Base-by-base conservation (phyloP, 139 green algal genomes). In the Trebouxia sp. region DNA sequence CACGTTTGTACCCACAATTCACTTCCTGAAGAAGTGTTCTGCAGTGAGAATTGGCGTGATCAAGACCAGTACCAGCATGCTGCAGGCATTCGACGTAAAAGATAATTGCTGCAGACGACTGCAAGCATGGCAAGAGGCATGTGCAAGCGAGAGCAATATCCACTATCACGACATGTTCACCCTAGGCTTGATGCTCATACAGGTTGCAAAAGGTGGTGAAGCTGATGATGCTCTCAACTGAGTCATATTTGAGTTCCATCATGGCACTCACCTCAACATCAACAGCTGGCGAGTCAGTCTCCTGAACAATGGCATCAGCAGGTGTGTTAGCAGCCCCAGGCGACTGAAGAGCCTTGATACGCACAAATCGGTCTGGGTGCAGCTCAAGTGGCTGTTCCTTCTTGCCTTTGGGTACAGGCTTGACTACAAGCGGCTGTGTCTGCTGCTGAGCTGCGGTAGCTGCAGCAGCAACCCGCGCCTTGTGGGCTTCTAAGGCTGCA, bases 351-450 rank as follows among this genome's bases (percentile, higher is more conserved):
- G 69, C 69, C 39, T 77, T 77, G 69, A 77, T 53, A n/a, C 43
- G 42, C 4, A 77, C 42, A 55, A 53, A 77, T 1, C 39, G 26
- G 24, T 53, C 43, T 51, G 69, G 69, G 22, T 77, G 69, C 39
- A 77, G 69, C 69, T 77, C 69, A 20, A 56, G 42, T 22, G 69
- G 69, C 41, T 77, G 69, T n/a, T 51, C 69, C 41, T 77, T 53
- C 69, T 56, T 77, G 69, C 69, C 69, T 26, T 77, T 77, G 62
- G 35, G 32, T 7, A 77, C 69, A 5, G 69, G 69, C 42, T 37
- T 56, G 69, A 77, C 26, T 26, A 35, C 35, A 17, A 55, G n/a
- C 6, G 26, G n/a, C n/a, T 51, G 15, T 26, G 8, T 51, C 24
- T 51, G 41, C 69, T 77, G 69, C 22, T 77, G 37, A 56, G 26